Conservation (phyloP, 192 early-diverging fungal species). For the Coemansia sp. region DNA sequence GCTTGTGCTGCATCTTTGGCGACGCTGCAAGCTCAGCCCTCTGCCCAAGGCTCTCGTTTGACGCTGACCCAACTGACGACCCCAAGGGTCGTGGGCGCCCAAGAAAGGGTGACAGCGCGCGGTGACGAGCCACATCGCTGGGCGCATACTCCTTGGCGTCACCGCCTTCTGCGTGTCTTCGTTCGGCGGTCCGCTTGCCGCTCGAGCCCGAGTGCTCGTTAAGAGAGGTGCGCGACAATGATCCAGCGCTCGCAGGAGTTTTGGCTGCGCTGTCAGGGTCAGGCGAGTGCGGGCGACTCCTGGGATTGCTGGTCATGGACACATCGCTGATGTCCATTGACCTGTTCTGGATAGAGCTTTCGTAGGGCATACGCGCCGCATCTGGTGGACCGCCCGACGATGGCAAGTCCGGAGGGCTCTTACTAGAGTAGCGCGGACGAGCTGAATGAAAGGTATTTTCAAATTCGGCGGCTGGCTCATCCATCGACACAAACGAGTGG, state of each 20-base stretch:
- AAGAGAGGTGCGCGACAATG: background rate
- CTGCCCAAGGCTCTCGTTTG: conserved; percentile 11
- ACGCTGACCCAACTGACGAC: background rate
- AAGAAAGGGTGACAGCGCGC: conserved; percentile 24
- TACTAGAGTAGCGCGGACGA: background rate
- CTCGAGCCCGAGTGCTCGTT: conserved; percentile 1
- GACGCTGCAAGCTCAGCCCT: conserved; percentile 1
- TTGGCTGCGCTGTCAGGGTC: conserved; percentile 11
- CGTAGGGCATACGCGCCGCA: background rate
- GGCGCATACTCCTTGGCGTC: background rate
- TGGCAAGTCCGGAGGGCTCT: background rate
- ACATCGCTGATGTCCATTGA: conserved; percentile 50
- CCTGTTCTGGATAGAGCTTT: conserved; percentile 6
- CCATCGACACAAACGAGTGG: conserved; percentile 23
- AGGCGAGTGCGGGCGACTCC: conserved; percentile 39
- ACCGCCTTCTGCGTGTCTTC: background rate
- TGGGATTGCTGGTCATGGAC: conserved; percentile 45
- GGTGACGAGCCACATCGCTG: conserved; percentile 11
- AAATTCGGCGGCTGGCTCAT: conserved; percentile 21
- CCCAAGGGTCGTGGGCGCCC: conserved; percentile 9
- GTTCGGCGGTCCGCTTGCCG: conserved; percentile 5
- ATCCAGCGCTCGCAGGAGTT: background rate
- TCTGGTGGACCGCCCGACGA: background rate
- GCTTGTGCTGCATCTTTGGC: conserved; percentile 4
- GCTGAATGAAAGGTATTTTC: conserved; percentile 38